Conservation (phyloP, 768 basidiomycete species). For the Dendrothele bispora region DNA sequence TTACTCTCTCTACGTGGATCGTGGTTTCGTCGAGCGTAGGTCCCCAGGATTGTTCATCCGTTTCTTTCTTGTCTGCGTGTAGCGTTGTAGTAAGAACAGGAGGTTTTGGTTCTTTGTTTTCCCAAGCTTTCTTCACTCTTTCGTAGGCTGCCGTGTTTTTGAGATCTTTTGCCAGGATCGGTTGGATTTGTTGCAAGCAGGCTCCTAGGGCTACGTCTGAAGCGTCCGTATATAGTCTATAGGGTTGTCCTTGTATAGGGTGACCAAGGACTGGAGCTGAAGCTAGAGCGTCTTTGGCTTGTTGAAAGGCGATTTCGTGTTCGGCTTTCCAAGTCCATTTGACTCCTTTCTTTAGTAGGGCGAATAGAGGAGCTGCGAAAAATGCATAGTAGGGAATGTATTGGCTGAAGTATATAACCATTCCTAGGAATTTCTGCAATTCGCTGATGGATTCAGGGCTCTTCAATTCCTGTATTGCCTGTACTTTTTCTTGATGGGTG, state of each 20-base stretch:
- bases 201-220: slow-evolving; percentile 20
- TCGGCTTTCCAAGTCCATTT: no score
- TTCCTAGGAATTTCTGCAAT: no score
- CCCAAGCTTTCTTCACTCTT: slow-evolving; percentile 5
- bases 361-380: no score
- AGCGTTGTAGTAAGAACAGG: slow-evolving; percentile 11
- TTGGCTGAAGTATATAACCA: no score
- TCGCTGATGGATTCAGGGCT: no score
- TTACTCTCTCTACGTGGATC: slow-evolving; percentile 21
- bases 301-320: slow-evolving; percentile 19
- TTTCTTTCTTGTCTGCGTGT: background rate
- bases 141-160: slow-evolving; percentile 8
- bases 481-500: no score
- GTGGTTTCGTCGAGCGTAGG: slow-evolving; percentile 12
- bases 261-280: slow-evolving; percentile 24
- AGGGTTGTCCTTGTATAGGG: slow-evolving; percentile 12
- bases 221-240: slow-evolving; percentile 26
- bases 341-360: no score
- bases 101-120: slow-evolving; percentile 8
- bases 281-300: slow-evolving; percentile 4
- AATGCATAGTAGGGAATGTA: no score
- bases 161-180: slow-evolving; percentile 5
- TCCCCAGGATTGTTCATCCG: slow-evolving; percentile 6
- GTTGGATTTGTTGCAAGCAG: slow-evolving; percentile 14
- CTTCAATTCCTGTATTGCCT: no score